phyloP scores from a whole-genome alignment of 495 filamentous ascomycete genomes.

The Penicillium egyptiacum region DNA sequence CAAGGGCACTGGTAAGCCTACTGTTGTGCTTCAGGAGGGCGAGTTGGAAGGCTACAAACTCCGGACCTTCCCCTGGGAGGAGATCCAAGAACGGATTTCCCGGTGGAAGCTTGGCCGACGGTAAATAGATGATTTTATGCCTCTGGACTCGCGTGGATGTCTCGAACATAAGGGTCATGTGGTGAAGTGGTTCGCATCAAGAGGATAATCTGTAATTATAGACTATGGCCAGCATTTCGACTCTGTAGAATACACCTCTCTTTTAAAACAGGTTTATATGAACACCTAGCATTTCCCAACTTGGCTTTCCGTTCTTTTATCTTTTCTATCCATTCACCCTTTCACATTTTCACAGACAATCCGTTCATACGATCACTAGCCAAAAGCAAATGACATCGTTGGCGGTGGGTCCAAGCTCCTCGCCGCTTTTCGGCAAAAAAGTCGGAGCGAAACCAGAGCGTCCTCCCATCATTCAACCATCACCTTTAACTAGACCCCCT shows the following conservation, averaged over 20 bases:
- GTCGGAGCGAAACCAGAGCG: constrained; percentile 40
- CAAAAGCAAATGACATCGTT: constrained; percentile 20
- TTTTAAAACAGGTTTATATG: not conserved
- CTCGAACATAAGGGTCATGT: constrained; percentile 5
- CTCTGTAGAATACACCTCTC: constrained; percentile 28
- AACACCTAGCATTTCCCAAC: not conserved
- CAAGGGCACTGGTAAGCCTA: constrained; percentile 83
- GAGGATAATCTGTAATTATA: constrained; percentile 28
- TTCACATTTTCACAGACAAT: not conserved
- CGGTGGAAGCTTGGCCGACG: constrained; percentile 79
- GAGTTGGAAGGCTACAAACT: constrained; percentile 45
- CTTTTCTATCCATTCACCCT: not conserved
- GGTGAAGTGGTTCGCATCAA: constrained; percentile 11
- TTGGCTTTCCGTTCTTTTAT: not conserved
- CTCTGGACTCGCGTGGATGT: constrained; percentile 1
- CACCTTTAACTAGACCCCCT: constrained; percentile 16
- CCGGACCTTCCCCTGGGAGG: constrained; percentile 70
- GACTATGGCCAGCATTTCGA: constrained; percentile 19
- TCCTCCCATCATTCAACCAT: constrained; percentile 31
- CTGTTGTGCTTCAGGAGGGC: constrained; percentile 86
- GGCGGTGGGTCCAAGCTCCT: constrained; percentile 32
- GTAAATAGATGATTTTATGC: constrained; percentile 33
- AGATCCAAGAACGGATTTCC: constrained; percentile 82
- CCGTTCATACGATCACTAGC: not conserved
- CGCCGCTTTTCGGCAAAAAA: constrained; percentile 52